These are phyloP conservation scores for Coemansia asiatica DNA, from an alignment of 192 early-diverging fungal species.

Conservation along the genomic window DNA sequence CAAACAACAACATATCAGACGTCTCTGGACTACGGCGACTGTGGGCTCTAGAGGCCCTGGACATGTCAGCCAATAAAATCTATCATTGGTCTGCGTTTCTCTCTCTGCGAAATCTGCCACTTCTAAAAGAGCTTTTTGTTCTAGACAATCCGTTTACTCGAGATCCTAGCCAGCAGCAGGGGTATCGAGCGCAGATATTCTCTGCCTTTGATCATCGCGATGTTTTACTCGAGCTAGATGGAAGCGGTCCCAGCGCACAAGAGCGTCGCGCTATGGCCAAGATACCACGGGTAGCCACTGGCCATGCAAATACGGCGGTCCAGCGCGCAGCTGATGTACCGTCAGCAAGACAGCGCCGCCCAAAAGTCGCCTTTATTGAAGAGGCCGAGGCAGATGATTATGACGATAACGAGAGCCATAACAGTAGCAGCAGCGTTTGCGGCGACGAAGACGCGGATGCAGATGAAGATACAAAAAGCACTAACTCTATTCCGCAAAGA, in stretches of 20 bases:
- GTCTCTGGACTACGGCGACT: constrained; percentile 37
- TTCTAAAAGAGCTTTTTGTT: constrained; percentile 26
- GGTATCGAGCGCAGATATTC: constrained; percentile 36
- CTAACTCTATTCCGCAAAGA: neutral
- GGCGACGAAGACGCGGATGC: neutral
- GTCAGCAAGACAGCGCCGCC: constrained; percentile 21
- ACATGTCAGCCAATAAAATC: constrained; percentile 34
- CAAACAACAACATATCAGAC: constrained; percentile 24
- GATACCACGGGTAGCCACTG: constrained; percentile 48
- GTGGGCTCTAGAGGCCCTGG: constrained; percentile 44
- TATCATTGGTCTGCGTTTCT: constrained; percentile 25
- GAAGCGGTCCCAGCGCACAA: constrained; percentile 21
- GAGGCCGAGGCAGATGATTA: constrained; percentile 19
- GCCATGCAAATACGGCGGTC: constrained; percentile 14
- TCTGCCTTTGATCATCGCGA: constrained; percentile 53
- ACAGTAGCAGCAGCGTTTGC: neutral
- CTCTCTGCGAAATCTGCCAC: constrained; percentile 44
- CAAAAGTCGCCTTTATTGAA: constrained; percentile 52
- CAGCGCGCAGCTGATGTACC: neutral
- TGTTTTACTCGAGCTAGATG: constrained; percentile 36
- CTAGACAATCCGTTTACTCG: constrained; percentile 43
- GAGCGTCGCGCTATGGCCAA: constrained; percentile 49
- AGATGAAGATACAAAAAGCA: neutral
- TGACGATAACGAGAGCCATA: constrained; percentile 5
- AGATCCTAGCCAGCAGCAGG: neutral